Base-by-base conservation (phyloP, 768 basidiomycete species). In the Leccinum aurantiacum region DNA sequence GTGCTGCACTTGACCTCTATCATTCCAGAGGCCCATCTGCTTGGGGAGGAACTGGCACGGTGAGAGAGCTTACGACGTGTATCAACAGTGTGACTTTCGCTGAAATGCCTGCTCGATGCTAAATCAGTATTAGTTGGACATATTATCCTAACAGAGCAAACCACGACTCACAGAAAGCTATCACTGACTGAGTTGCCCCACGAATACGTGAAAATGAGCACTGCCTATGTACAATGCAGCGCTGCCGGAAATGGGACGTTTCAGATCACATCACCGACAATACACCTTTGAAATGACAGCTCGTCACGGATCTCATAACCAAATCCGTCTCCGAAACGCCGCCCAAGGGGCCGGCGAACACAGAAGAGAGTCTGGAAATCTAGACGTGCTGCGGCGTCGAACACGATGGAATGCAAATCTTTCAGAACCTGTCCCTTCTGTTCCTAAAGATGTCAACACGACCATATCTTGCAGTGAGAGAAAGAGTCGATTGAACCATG, bases 351-450 rank as follows among this genome's bases (percentile, higher is more conserved):
- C 95, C 90, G 71, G 93, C 90, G 15, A 95, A 78, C 74, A 93
- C 90, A 19, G 90, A 90, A 72, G 91, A 14, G 89, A 46, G 46
- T 22, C 46, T 14, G 10, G 44, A 46, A 37, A 17, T 91, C 90
- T 67, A 86, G 88, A 77, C 92, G 82, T 8, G 88, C 58, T 63
- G 66, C 44, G 60, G 48, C 29, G 35, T 54, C 49, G 47, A n/a
- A 38, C n/a, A 27, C 77, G 63, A 86, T 87, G 4, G 81, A 78
- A 22, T 83, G 74, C 90, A 95, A 93, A 3, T 89, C 82, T 59
- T 94, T 88, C 56, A 94, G 79, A 87, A 86, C 76, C 93, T 91
- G 6, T 90, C 89, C 86, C 84, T n/a, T 92, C 89, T 85, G 89
- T 56, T 2, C 58, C 54, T 46, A 38, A 54, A 49, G 53, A 64